A percentile compares a stretch with the other conserved stretches of the same genome.
phyloP scores from a whole-genome alignment of 2,329 filamentous ascomycete species.

The Calonectria pauciramosa region DNA sequence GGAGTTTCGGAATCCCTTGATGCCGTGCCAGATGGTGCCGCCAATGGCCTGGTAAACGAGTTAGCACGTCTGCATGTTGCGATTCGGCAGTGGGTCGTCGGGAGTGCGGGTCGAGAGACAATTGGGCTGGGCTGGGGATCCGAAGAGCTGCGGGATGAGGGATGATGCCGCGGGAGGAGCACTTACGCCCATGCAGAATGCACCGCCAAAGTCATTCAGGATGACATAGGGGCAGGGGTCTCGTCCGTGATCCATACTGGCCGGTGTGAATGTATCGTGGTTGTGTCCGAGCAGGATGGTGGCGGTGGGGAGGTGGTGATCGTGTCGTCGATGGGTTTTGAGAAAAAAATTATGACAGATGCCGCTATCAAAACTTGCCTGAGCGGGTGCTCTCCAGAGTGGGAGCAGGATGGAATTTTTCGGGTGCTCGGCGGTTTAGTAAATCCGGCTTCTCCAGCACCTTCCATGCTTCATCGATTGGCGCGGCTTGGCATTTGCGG shows the following conservation, averaged over 20 bases:
- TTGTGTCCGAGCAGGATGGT: slow-evolving; percentile 1
- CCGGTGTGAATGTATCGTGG: slow-evolving; percentile 22
- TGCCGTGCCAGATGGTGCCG: slow-evolving; percentile 93
- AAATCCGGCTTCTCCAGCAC: slow-evolving; percentile 30
- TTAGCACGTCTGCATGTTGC: slow-evolving; percentile 38
- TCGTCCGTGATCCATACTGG: slow-evolving; percentile 89
- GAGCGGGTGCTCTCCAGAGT: slow-evolving; percentile 27
- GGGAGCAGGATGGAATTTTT: slow-evolving; percentile 25
- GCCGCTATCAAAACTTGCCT: slow-evolving; percentile 32
- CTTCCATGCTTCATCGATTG: slow-evolving; percentile 8
- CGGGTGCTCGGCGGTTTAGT: slow-evolving; percentile 28
- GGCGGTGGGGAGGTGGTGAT: slow-evolving; percentile 12
- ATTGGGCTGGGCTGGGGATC: neutral
- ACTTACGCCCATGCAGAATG: slow-evolving; percentile 94
- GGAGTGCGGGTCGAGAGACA: slow-evolving; percentile 3
- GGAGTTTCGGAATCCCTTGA: slow-evolving; percentile 93
- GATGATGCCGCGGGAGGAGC: neutral
- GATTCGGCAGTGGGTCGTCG: slow-evolving; percentile 10
- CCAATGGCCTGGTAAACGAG: slow-evolving; percentile 71
- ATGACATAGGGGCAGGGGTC: slow-evolving; percentile 98
- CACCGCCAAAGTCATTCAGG: slow-evolving; percentile 97
- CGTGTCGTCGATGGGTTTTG: slow-evolving; percentile 27
- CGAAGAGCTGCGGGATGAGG: slow-evolving; percentile 16
- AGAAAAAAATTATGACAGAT: slow-evolving; percentile 39
- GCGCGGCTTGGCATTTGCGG: neutral